Evolutionary conservation across 2,329 filamentous ascomycete genomes (phyloP), one percentile per base, ranked within the genome.

Genomic region (Colletotrichum limetticola): DNA sequence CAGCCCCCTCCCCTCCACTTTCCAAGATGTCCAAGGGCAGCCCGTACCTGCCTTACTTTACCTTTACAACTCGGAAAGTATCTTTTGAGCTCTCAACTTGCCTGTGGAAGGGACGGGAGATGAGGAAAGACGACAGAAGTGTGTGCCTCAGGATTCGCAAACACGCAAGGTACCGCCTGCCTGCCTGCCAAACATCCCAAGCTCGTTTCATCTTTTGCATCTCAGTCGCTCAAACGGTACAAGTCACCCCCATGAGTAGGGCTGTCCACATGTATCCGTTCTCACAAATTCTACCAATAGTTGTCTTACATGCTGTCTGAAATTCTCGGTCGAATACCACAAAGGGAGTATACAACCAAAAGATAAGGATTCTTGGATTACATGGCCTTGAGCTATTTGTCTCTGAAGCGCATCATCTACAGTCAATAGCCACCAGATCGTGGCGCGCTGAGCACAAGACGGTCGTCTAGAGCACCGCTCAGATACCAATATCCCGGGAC

Each of bases 181-280:
- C 52, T 68, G 12, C 30, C 65, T 49, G 49, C 49, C 60, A 66
- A 66, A 70, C 66, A 64, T 35, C 59, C 59, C 42, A 72, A 42
- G 26, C 42, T 42, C 59, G 70, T 72, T 72, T 72, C 66, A 72
- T 69, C 52, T 53, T 28, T 42, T 24, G 28, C 11, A 53, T 35
- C 24, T 55, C 70, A 56, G 35, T 65, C 37, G 69, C 59, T 64
- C 62, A 60, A 59, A 65, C 52, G 53, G 42, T 28, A 55, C 30
- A 59, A 42, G 30, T 26, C 57, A 59, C 32, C 22, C 42, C 7
- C 8, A n/a, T 11, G 42, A 49, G 19, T 22, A n/a, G 42, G 42
- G 42, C 42, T 49, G 42, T 49, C 19, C 16, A 42, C 14, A 16
- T 42, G 32, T 42, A 42, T 16, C 37, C 37, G 16, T 42, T 4